These are phyloP conservation scores for Corymbia citriodora DNA, from an alignment of 441 rosid genomes.

Conservation along the genomic window DNA sequence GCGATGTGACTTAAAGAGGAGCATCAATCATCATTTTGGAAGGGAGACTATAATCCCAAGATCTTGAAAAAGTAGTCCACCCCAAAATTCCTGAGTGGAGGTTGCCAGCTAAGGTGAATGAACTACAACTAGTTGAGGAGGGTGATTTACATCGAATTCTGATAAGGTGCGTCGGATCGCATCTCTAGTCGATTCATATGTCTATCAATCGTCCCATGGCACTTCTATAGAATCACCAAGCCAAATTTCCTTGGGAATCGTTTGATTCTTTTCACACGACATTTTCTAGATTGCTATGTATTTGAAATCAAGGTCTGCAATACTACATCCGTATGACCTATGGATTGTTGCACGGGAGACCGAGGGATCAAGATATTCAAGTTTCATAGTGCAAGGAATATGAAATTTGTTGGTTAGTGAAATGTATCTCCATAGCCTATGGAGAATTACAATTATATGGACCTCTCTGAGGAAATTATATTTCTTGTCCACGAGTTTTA, in stretches of 20 bases:
- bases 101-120: no score
- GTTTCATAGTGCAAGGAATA: neutral
- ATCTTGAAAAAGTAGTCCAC: neutral
- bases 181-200: neutral
- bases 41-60: neutral
- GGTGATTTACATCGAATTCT: neutral
- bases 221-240: neutral
- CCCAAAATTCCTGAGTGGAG: neutral
- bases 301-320: neutral
- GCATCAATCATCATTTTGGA: neutral
- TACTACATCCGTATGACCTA: neutral
- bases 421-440: neutral
- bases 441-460: neutral
- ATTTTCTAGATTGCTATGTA: neutral
- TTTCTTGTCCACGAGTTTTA: neutral
- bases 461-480: neutral
- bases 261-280: neutral
- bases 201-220: neutral
- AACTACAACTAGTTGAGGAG: neutral
- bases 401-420: neutral
- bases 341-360: neutral
- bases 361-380: neutral
- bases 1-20: neutral
- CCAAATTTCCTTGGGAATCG: neutral
- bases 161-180: neutral